A percentile compares a stretch with the other conserved stretches of the same genome.
Conservation (phyloP, 208 protist genomes). For the Tritrichomonas musculus region DNA sequence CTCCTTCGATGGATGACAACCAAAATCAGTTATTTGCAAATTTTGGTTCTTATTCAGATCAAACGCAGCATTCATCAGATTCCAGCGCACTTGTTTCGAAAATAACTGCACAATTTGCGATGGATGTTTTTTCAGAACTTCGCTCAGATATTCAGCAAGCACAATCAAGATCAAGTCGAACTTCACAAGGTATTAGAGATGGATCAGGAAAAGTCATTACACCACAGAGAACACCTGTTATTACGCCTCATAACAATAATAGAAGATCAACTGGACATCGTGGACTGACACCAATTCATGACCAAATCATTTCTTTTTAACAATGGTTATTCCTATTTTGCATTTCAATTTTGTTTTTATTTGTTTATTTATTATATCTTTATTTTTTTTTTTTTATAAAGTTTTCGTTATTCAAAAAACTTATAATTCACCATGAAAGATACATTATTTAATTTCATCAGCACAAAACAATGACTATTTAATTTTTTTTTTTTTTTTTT, state of each 20-base stretch:
- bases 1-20: background rate
- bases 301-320: too few relatives aligned
- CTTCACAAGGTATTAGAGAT: background rate
- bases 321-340: too few relatives aligned
- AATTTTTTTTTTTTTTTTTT: background rate
- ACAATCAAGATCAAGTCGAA: background rate
- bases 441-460: background rate
- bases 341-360: too few relatives aligned
- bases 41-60: slow-evolving; percentile 12
- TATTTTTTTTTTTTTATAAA: background rate
- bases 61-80: background rate
- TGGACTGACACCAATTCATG: too few relatives aligned
- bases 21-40: background rate
- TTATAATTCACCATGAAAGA: background rate
- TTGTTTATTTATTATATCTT: too few relatives aligned
- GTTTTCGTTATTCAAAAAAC: background rate
- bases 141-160: background rate
- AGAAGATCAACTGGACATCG: too few relatives aligned
- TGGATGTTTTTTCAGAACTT: slow-evolving; percentile 13
- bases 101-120: slow-evolving; percentile 4
- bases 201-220: too few relatives aligned
- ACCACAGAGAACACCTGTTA: too few relatives aligned
- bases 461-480: background rate
- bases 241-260: too few relatives aligned
- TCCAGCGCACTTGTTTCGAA: background rate